A percentile compares a stretch with the other conserved stretches of the same genome.
These are phyloP conservation scores for Phytopythium oedochilum DNA, from an alignment of 352 stramenopile species.

Conservation along the genomic window DNA sequence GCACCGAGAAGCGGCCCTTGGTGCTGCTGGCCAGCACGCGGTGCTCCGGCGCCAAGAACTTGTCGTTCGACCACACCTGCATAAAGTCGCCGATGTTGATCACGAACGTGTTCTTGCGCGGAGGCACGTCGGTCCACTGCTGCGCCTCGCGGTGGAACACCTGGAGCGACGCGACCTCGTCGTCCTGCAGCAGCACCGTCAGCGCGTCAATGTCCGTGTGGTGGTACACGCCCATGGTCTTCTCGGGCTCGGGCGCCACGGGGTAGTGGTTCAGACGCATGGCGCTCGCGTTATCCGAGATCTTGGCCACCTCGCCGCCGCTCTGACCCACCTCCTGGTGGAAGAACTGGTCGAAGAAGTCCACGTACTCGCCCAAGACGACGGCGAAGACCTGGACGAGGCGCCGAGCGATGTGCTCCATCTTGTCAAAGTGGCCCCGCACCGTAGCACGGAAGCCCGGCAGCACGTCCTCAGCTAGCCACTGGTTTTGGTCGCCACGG, in stretches of 20 bases:
- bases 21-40: slow-evolving; percentile 37
- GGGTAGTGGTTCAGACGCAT: slow-evolving; percentile 93
- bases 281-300: slow-evolving; percentile 77
- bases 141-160: slow-evolving; percentile 44
- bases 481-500: slow-evolving; percentile 85
- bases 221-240: slow-evolving; percentile 49
- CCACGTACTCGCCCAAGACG: slow-evolving; percentile 36
- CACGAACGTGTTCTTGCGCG: slow-evolving; percentile 36
- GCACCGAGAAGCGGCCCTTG: slow-evolving; percentile 39
- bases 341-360: slow-evolving; percentile 67
- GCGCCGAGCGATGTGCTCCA: slow-evolving; percentile 46
- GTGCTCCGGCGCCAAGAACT: slow-evolving; percentile 44
- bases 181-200: slow-evolving; percentile 62
- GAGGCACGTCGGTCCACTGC: slow-evolving; percentile 42
- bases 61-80: slow-evolving; percentile 54
- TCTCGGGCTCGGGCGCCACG: slow-evolving; percentile 32
- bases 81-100: slow-evolving; percentile 68
- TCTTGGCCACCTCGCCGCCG: neutral
- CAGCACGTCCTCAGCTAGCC: slow-evolving; percentile 35
- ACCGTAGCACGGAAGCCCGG: slow-evolving; percentile 53
- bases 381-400: slow-evolving; percentile 59
- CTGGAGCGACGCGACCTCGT: slow-evolving; percentile 53
- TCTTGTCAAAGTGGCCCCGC: slow-evolving; percentile 35
- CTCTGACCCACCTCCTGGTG: slow-evolving; percentile 8
- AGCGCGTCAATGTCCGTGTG: slow-evolving; percentile 59